Percentiles rank a stretch among this genome's conserved stretches.
phyloP scores from a whole-genome alignment of 148 eudicot genomes.

The Vaccinium macrocarpon region DNA sequence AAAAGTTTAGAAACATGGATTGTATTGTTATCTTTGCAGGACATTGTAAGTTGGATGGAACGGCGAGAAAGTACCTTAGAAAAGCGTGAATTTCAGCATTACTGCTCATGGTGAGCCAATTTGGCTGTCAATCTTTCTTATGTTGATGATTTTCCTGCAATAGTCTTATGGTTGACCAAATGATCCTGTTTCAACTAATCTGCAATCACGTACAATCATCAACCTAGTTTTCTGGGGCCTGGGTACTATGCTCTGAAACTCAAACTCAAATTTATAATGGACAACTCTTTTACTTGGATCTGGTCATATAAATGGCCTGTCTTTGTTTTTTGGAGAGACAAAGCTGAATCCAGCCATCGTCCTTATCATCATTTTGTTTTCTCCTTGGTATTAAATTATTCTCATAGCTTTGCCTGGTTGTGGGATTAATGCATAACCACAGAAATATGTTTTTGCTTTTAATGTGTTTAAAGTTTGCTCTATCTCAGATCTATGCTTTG shows the following conservation, averaged over 20 bases:
- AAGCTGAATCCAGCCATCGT: background rate
- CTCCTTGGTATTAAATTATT: background rate
- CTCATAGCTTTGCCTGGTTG: background rate
- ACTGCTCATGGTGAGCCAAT: constrained; percentile 66
- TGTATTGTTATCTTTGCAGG: constrained; percentile 36
- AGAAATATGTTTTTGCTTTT: background rate
- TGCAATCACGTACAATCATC: background rate
- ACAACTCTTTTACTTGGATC: background rate
- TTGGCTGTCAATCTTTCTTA: constrained; percentile 5
- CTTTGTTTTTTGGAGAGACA: background rate
- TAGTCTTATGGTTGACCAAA: background rate
- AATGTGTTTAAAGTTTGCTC: background rate
- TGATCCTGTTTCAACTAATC: background rate
- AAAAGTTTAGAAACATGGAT: background rate
- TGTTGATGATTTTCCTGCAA: constrained; percentile 7
- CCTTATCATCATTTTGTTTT: background rate
- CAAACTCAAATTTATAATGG: background rate
- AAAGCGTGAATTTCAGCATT: constrained; percentile 79
- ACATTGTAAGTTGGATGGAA: constrained; percentile 71
- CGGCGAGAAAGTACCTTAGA: constrained; percentile 52
- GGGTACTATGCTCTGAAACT: background rate
- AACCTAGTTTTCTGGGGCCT: background rate
- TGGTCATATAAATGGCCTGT: background rate
- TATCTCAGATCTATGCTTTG: background rate
- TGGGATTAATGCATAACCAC: background rate